A percentile compares a stretch with the other conserved stretches of the same genome.
Conservation (phyloP, 805 yeast species). For the Metschnikowia kofuensis region DNA sequence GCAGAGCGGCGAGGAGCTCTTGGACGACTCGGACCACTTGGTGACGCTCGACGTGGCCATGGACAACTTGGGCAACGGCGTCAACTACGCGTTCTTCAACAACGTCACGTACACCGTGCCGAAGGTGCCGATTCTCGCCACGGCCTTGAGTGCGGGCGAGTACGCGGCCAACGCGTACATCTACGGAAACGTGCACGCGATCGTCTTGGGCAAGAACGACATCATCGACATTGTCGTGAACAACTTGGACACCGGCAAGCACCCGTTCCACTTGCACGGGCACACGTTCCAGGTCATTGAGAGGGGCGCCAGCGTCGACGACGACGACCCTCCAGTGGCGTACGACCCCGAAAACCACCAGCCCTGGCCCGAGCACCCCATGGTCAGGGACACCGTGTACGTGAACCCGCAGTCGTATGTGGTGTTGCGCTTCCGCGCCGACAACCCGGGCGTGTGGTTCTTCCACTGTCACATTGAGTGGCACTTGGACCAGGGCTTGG, state of each 20-base stretch:
- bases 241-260: constrained; percentile 87
- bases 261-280: constrained; percentile 98
- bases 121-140: constrained; percentile 78
- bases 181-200: constrained; percentile 81
- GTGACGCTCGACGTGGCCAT: constrained; percentile 73
- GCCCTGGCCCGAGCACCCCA: constrained; percentile 67
- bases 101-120: constrained; percentile 76
- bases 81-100: constrained; percentile 96
- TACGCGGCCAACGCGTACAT: constrained; percentile 49
- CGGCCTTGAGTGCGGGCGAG: constrained; percentile 74
- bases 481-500: constrained; percentile 96
- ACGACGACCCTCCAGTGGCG: constrained; percentile 50
- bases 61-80: constrained; percentile 84
- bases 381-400: constrained; percentile 78
- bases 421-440: constrained; percentile 83
- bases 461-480: constrained; percentile 99
- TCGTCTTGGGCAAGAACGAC: constrained; percentile 64
- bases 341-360: constrained; percentile 49
- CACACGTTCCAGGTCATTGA: constrained; percentile 80
- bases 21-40: constrained; percentile 65
- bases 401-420: constrained; percentile 83
- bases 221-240: constrained; percentile 79
- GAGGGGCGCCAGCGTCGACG: constrained; percentile 61
- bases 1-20: constrained; percentile 35
- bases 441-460: constrained; percentile 97